Percentiles rank a stretch among this genome's conserved stretches.
Conservation (phyloP, 495 filamentous ascomycete species). For the Talaromyces trachyspermus region DNA sequence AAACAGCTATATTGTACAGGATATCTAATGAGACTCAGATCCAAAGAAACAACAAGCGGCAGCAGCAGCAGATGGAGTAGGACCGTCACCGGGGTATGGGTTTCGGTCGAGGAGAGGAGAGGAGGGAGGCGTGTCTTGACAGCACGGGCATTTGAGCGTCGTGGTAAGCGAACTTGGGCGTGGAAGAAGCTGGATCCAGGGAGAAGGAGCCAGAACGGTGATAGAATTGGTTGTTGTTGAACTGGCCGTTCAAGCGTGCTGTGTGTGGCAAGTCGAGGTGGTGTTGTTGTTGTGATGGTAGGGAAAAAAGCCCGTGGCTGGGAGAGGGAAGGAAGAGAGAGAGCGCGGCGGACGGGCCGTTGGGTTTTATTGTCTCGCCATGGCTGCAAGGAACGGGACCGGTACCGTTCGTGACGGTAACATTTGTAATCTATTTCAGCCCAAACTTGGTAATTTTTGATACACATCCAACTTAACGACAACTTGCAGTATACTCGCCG, state of each 20-base stretch:
- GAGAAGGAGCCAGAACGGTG: constrained; percentile 5
- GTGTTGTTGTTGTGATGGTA: neutral
- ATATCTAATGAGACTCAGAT: constrained; percentile 24
- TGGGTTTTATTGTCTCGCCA: neutral
- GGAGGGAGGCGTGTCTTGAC: constrained; percentile 32
- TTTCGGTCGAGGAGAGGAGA: constrained; percentile 36
- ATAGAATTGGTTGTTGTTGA: neutral
- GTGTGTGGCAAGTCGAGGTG: neutral
- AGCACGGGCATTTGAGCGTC: constrained; percentile 45
- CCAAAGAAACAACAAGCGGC: neutral
- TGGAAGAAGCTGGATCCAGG: constrained; percentile 5
- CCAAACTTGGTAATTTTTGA: too few species aligned
- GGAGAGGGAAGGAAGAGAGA: constrained; percentile 4
- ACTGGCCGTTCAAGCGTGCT: neutral
- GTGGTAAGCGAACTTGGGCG: constrained; percentile 15
- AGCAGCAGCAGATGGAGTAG: neutral
- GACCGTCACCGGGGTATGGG: constrained; percentile 36
- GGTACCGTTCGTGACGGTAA: neutral
- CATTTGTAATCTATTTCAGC: neutral
- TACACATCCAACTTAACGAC: too few species aligned
- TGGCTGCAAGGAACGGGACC: constrained; percentile 7
- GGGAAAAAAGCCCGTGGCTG: constrained; percentile 6
- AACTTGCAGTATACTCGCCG: constrained; percentile 6
- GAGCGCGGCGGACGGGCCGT: neutral
- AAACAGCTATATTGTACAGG: constrained; percentile 44